Conservation (phyloP, 1,284 basidiomycete species). For the Takashimella koratensis region DNA sequence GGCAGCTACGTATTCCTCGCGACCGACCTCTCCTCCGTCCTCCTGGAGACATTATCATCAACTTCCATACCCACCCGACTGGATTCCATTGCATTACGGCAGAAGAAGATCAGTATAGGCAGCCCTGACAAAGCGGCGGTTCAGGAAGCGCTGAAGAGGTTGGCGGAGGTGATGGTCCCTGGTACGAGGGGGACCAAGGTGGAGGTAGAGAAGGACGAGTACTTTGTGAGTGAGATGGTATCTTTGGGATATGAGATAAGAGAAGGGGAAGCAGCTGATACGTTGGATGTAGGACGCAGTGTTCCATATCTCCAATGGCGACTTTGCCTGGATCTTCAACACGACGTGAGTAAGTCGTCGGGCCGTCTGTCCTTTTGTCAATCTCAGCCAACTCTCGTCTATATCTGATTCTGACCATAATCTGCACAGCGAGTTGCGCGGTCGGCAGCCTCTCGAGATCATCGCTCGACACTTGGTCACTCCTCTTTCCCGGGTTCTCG, state of each 20-base stretch:
- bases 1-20: conserved; percentile 34
- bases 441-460: conserved; percentile 19
- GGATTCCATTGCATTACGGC: conserved; percentile 1
- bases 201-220: conserved; percentile 22
- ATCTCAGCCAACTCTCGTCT: no score
- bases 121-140: conserved; percentile 3
- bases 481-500: conserved; percentile 23
- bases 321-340: conserved; percentile 29
- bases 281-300: conserved; percentile 20
- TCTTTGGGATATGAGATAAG: neutral
- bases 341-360: conserved; percentile 18
- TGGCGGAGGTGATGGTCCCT: conserved; percentile 17
- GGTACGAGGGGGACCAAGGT: conserved; percentile 19
- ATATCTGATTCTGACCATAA: fast-evolving
- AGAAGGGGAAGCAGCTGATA: neutral
- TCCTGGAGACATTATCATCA: conserved; percentile 26
- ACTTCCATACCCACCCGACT: conserved; percentile 23
- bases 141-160: conserved; percentile 8
- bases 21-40: conserved; percentile 27
- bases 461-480: conserved; percentile 29
- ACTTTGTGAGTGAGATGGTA: conserved; percentile 19
- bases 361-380: neutral
- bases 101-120: neutral
- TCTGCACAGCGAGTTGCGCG: conserved; percentile 18
- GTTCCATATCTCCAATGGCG: conserved; percentile 7